Evolutionary conservation across 768 basidiomycete species (phyloP), one percentile per base, ranked within the genome.

Genomic region (Mycena galopus): DNA sequence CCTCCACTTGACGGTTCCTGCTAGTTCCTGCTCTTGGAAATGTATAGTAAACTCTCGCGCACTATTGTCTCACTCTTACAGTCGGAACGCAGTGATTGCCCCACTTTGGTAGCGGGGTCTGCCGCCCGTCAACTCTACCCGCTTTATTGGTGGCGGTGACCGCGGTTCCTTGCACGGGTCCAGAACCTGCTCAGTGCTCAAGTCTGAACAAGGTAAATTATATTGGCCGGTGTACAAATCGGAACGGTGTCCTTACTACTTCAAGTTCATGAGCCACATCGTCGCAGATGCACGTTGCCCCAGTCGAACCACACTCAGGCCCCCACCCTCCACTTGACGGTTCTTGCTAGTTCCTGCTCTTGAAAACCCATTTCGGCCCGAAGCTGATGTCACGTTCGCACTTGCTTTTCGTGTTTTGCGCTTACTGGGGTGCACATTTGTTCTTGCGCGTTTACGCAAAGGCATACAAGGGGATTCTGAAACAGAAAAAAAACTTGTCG

Each of bases 331-430:
- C 42, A 44, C 42, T 44, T 44, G 42, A 17, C 4, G 42, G 42
- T 44, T 44, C 42, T 4, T 44, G 42, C 42, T 21, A 44, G 42
- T 44, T 44, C 42, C 42, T 44, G 42, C 42, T 44, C 42, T 44
- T 44, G 42, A 17, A 44, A 44, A 44, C 16, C 42, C 42, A 12
- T 44, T 44, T 12, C 2, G 6, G 42, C 42, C 42, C 5, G 19
- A 44, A 44, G 14, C 16, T 44, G 16, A 44, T 44, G 16, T 44
- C 17, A 21, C 19, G 25, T 51, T 51, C 25, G 23, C 50, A 51
- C 50, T 51, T 51, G 50, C 50, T 51, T 51, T 51, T 27, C 25
- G 50, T 51, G 50, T 51, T 51, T 51, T 51, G 50, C 50, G 50
- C 23, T 51, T 4, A 23, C 50, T 23, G 6, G 50, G 50, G 50